phyloP scores from a whole-genome alignment of 129 eudicot genomes.

The Tanacetum coccineum region DNA sequence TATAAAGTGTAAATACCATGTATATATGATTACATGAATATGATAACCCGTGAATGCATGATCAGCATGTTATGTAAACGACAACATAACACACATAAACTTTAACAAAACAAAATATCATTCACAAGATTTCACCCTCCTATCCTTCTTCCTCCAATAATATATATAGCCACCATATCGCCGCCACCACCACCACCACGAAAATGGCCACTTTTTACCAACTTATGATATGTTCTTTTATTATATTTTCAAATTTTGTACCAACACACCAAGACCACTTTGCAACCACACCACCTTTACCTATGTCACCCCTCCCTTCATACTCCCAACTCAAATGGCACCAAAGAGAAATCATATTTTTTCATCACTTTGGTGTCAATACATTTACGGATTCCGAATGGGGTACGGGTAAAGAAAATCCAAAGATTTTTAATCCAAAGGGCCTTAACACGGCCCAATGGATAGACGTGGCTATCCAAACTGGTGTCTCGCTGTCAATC shows the following conservation, averaged over 20 bases:
- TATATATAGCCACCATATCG: constrained; percentile 25
- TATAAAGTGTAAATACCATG: neutral
- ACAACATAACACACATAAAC: constrained; percentile 24
- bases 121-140: constrained; percentile 26
- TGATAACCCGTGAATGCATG: constrained; percentile 42
- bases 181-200: neutral
- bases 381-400: constrained; percentile 84
- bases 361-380: constrained; percentile 90
- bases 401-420: constrained; percentile 85
- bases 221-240: constrained; percentile 13
- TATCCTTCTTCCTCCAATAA: constrained; percentile 19
- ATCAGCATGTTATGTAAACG: constrained; percentile 31
- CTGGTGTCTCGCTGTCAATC: constrained; percentile 64
- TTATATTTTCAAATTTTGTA: constrained; percentile 24
- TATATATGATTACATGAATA: neutral
- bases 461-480: constrained; percentile 58
- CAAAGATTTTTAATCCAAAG: constrained; percentile 61
- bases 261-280: constrained; percentile 30
- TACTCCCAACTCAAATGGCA: constrained; percentile 91
- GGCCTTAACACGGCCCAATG: constrained; percentile 70
- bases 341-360: constrained; percentile 80
- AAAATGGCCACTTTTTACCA: constrained; percentile 34
- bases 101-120: constrained; percentile 38
- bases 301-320: constrained; percentile 70
- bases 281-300: constrained; percentile 68